Percentiles rank a stretch among this genome's conserved stretches.
phyloP scores from a whole-genome alignment of 768 basidiomycete genomes.

The Xerocomellus amylosporus region DNA sequence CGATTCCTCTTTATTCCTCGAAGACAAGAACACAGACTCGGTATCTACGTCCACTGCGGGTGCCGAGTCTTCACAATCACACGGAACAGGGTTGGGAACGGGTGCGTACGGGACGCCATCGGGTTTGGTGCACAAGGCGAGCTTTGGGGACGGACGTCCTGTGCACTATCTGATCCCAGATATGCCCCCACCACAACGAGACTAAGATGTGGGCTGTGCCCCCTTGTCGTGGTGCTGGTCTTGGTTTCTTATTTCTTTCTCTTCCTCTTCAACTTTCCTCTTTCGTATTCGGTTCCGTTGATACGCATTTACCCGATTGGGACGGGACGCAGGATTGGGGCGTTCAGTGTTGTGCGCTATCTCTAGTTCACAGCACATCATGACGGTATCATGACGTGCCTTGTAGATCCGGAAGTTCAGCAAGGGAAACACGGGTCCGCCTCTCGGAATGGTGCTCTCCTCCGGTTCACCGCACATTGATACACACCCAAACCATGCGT shows the following conservation, averaged over 20 bases:
- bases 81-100: slow-evolving; percentile 19
- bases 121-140: slow-evolving; percentile 40
- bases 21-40: slow-evolving; percentile 22
- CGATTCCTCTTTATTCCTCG: slow-evolving; percentile 31
- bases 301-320: slow-evolving; percentile 2
- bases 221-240: not conserved
- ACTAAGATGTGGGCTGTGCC: slow-evolving; percentile 17
- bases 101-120: slow-evolving; percentile 9
- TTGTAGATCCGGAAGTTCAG: not conserved
- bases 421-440: not conserved
- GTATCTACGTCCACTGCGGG: slow-evolving; percentile 20
- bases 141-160: slow-evolving; percentile 44
- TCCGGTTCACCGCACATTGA: not conserved
- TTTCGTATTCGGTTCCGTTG: slow-evolving; percentile 5
- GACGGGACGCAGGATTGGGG: slow-evolving; percentile 1
- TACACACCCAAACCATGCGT: not conserved
- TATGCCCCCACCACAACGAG: slow-evolving; percentile 41
- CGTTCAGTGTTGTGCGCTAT: not conserved
- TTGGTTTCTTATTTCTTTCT: not conserved
- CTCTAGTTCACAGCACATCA: slow-evolving; percentile 3
- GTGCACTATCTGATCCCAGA: slow-evolving; percentile 62
- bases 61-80: slow-evolving; percentile 30
- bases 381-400: not conserved
- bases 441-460: not conserved
- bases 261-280: not conserved